A percentile compares a stretch with the other conserved stretches of the same genome.
These are phyloP conservation scores for Diaporthe citri DNA, from an alignment of 2,329 filamentous ascomycete genomes.

Conservation along the genomic window DNA sequence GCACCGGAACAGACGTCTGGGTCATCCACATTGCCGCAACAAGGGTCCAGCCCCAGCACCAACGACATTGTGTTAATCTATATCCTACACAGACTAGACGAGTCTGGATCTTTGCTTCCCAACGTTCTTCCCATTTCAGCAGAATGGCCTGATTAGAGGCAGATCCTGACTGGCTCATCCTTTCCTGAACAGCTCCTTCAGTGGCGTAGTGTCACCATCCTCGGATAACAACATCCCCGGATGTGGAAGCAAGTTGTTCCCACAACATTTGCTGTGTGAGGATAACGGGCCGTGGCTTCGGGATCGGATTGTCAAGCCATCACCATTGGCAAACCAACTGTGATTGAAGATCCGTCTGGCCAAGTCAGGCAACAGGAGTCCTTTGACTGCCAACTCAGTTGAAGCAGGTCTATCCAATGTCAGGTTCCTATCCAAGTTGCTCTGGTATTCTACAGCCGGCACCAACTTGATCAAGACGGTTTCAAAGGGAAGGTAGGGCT, in stretches of 20 bases:
- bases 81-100: constrained; percentile 7
- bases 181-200: neutral
- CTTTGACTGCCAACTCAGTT: neutral
- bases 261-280: neutral
- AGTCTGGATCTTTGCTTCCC: constrained; percentile 27
- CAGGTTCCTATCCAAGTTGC: neutral
- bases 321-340: neutral
- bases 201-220: neutral
- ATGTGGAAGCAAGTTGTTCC: neutral
- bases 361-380: neutral
- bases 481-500: neutral
- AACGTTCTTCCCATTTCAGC: constrained; percentile 7
- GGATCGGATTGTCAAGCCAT: neutral
- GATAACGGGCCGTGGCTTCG: neutral
- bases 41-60: constrained; percentile 22
- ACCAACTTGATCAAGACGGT: neutral
- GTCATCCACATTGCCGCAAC: constrained; percentile 14
- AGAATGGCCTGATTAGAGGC: constrained; percentile 16
- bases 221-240: constrained; percentile 9
- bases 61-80: constrained; percentile 20
- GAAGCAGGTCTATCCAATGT: neutral
- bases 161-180: neutral
- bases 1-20: neutral
- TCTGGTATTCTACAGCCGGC: neutral
- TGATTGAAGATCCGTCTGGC: neutral